phyloP scores from a whole-genome alignment of 257 asterid genomes.

The Leonotis leonurus region DNA sequence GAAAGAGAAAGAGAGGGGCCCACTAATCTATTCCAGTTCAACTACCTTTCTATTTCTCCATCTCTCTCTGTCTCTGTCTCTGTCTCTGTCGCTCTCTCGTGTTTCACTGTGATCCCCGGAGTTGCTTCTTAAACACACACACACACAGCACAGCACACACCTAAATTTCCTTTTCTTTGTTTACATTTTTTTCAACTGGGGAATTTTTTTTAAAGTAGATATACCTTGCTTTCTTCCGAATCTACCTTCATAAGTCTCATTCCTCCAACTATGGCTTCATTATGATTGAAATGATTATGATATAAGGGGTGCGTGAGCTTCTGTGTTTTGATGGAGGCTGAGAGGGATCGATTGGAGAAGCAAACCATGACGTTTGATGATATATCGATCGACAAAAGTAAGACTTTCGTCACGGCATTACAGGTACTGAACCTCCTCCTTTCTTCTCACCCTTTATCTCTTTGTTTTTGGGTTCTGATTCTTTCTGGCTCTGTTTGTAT shows the following conservation, averaged over 20 bases:
- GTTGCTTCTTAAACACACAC: constrained; percentile 40
- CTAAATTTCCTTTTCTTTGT: too few relatives aligned
- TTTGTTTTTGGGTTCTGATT: not conserved
- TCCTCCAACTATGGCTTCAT: constrained; percentile 15
- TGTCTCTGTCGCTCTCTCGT: constrained; percentile 10
- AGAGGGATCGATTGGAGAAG: constrained; percentile 26
- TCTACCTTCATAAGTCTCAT: constrained; percentile 29
- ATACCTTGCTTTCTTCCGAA: constrained; percentile 35
- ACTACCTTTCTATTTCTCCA: constrained; percentile 7
- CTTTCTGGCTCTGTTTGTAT: not conserved
- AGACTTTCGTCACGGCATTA: constrained; percentile 76
- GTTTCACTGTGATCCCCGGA: constrained; percentile 43
- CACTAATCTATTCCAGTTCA: constrained; percentile 15
- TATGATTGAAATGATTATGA: not conserved
- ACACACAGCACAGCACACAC: constrained; percentile 6
- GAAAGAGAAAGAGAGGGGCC: constrained; percentile 5
- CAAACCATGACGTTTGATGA: constrained; percentile 62
- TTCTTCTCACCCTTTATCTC: not conserved
- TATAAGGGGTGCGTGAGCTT: constrained; percentile 1
- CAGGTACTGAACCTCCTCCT: constrained; percentile 47
- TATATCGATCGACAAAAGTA: constrained; percentile 64
- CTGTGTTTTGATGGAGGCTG: constrained; percentile 36
- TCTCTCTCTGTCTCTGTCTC: constrained; percentile 2
- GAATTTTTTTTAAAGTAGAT: not conserved
- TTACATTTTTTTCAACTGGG: not conserved